A percentile compares a stretch with the other conserved stretches of the same genome.
Conservation (phyloP, 495 filamentous ascomycete species). For the Bacidia rubella region DNA sequence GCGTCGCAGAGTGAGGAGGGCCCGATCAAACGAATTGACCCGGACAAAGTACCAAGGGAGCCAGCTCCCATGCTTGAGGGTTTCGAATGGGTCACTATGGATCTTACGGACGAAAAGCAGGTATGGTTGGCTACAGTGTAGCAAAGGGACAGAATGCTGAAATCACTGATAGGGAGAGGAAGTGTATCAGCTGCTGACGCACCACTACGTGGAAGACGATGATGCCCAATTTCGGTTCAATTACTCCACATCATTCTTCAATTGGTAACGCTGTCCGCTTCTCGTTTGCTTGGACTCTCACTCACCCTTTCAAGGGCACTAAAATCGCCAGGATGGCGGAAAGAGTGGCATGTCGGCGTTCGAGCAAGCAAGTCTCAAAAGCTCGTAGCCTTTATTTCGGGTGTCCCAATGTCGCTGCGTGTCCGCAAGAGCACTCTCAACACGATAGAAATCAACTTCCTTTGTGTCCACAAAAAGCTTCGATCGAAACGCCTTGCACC, state of each 20-base stretch:
- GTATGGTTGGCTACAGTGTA: conserved; percentile 23
- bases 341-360: conserved; percentile 92
- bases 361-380: conserved; percentile 62
- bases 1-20: conserved; percentile 35
- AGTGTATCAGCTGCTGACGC: conserved; percentile 73
- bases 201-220: conserved; percentile 93
- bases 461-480: conserved; percentile 95
- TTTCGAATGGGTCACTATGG: conserved; percentile 90
- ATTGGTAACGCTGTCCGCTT: conserved; percentile 47
- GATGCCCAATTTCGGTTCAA: conserved; percentile 95
- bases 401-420: conserved; percentile 68
- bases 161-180: conserved; percentile 42
- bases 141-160: conserved; percentile 6
- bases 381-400: conserved; percentile 89
- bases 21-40: conserved; percentile 56
- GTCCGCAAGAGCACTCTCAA: conserved; percentile 63
- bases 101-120: conserved; percentile 54
- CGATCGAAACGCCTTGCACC: conserved; percentile 83
- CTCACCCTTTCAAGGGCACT: conserved; percentile 56
- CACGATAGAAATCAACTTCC: conserved; percentile 90
- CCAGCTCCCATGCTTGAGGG: conserved; percentile 52
- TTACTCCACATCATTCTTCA: conserved; percentile 76
- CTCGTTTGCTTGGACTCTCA: background rate
- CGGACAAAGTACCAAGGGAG: conserved; percentile 59
- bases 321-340: conserved; percentile 87